Evolutionary conservation across 1,284 basidiomycete species (phyloP), one percentile per base, ranked within the genome.

Genomic region (Chalciporus sp.): DNA sequence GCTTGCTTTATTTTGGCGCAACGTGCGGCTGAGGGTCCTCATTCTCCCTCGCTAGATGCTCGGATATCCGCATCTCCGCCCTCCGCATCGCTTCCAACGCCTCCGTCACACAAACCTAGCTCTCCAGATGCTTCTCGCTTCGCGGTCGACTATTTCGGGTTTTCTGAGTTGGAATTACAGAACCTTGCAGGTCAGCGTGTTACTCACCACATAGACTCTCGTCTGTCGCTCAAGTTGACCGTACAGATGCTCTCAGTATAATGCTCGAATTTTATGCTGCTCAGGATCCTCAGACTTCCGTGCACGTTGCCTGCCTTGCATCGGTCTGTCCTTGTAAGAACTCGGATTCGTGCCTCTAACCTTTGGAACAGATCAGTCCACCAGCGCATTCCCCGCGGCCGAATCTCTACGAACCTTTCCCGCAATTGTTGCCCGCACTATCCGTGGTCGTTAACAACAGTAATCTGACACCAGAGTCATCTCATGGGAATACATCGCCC

Each of bases 1-100:
- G 83, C 88, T 33, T 90, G 88, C 65, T 88, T 84, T 64, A 76
- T 92, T 43, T 77, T 92, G 49, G 85, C 87, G 12, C 88, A 91
- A 61, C 79, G 81, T 56, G 76, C 83, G 46, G 73, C 79, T 23
- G 88, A 91, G 63, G 88, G 86, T 2, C 83, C 86, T 37, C 82
- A 85, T 62, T 86, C 87, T 0, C 75, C 83, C 43, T 86, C 89
- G 43, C 73, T 92, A 26, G 85, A 90, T 64, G 84, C 85, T 42
- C 82, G 88, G 51, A 80, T 88, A 59, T 83, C 85, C 39, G 75
- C 75, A 27, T 76, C 82, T 40, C 75, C 83, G 7, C 83, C 86
- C 26, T 82, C 84, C 20, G 74, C 83, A 35, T 86, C 85, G 19
- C 74, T 88, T 56, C 86, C 84, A 40, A 88, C 86, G 7, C 88